Evolutionary conservation across 2,329 filamentous ascomycete species (phyloP).

Genomic region (Trichoderma atroviride): DNA sequence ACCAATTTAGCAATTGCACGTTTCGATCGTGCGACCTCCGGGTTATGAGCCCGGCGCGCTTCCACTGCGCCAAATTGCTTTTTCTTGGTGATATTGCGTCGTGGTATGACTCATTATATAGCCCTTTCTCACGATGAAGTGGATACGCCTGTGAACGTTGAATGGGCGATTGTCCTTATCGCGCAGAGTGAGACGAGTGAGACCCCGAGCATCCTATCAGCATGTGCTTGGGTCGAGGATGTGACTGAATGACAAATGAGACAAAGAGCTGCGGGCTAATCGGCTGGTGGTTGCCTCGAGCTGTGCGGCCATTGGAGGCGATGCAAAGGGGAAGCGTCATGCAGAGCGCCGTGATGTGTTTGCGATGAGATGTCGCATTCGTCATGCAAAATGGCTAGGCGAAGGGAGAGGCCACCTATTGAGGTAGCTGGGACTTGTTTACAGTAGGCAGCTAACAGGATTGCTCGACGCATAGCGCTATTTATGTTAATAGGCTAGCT

Average conservation of each 20-base stretch:
- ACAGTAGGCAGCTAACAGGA: neutral
- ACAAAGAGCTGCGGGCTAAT: neutral
- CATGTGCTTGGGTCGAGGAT: neutral
- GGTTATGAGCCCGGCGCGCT: conserved; percentile 38
- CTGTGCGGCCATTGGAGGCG: conserved; percentile 12
- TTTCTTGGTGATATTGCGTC: conserved; percentile 16
- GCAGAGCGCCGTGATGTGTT: neutral
- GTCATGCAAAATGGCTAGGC: conserved; percentile 3
- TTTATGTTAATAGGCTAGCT: neutral
- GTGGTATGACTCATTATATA: conserved; percentile 20
- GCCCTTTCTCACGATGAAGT: neutral
- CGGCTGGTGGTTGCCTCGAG: conserved; percentile 1
- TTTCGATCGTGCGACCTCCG: conserved; percentile 39
- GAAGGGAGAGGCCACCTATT: neutral
- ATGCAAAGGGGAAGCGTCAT: neutral
- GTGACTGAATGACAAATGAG: neutral
- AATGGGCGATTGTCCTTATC: neutral
- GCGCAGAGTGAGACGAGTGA: neutral
- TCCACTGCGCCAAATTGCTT: conserved; percentile 39
- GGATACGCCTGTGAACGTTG: neutral
- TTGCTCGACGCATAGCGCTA: neutral
- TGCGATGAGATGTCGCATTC: conserved; percentile 22
- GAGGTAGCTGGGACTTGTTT: neutral
- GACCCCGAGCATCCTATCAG: neutral
- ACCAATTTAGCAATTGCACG: conserved; percentile 37